Evolutionary conservation across 73 alveolate species (phyloP).

Genomic region (Blepharisma stoltei): DNA sequence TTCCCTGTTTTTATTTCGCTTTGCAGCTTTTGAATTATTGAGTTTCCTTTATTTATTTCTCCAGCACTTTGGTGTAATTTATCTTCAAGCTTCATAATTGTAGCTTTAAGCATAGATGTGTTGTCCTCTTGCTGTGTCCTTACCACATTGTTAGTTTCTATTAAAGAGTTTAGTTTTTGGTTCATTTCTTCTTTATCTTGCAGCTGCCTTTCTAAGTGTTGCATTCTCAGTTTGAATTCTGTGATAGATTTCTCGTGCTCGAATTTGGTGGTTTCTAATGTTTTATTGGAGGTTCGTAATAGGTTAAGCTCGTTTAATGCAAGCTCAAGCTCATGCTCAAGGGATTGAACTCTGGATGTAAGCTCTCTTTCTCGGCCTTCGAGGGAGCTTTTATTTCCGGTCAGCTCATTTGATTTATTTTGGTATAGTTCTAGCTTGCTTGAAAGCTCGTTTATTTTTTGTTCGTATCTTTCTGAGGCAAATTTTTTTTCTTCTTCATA

Average conservation of each 20-base stretch:
- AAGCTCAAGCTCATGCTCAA: constrained; percentile 40
- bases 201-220: constrained; percentile 31
- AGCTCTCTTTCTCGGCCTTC: constrained; percentile 25
- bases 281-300: constrained; percentile 38
- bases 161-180: constrained; percentile 25
- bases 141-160: constrained; percentile 28
- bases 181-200: constrained; percentile 46
- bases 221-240: constrained; percentile 42
- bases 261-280: constrained; percentile 33
- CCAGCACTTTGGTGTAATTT: constrained; percentile 30
- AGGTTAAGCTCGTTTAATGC: constrained; percentile 32
- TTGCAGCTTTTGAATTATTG: constrained; percentile 34
- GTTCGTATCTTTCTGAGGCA: neutral
- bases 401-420: neutral
- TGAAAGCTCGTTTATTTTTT: neutral
- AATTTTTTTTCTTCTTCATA: constrained; percentile 25
- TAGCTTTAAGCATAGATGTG: constrained; percentile 36
- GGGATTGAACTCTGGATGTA: neutral
- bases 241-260: constrained; percentile 42
- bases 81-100: constrained; percentile 40
- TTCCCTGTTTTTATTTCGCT: constrained; percentile 34
- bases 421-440: neutral
- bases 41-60: constrained; percentile 39
- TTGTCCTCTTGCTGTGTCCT: constrained; percentile 41
- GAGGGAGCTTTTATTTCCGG: neutral